A percentile compares a stretch with the other conserved stretches of the same genome.
Evolutionary conservation across 257 asterid species (phyloP).

Genomic region (Gentiana macrophylla): DNA sequence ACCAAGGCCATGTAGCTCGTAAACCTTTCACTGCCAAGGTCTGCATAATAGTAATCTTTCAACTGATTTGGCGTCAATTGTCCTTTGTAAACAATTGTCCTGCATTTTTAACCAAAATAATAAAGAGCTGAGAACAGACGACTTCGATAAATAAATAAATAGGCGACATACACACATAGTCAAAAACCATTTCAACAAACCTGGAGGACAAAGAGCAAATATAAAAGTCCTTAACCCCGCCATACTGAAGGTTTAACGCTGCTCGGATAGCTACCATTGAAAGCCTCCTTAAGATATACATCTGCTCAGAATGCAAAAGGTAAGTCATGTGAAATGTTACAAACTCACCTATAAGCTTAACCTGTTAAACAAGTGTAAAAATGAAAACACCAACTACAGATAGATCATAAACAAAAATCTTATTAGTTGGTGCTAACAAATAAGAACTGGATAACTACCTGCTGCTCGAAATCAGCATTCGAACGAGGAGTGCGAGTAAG

Average conservation of each 20-base stretch:
- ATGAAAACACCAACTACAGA: too few relatives aligned
- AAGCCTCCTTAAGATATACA: constrained; percentile 93
- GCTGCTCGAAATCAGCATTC: constrained; percentile 83
- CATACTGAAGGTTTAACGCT: constrained; percentile 94
- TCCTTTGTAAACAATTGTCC: constrained; percentile 98
- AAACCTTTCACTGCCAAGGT: constrained; percentile 99
- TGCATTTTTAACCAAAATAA: constrained; percentile 19
- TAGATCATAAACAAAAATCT: too few relatives aligned
- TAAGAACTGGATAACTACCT: constrained; percentile 34
- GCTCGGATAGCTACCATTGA: constrained; percentile 99
- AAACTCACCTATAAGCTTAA: too few relatives aligned
- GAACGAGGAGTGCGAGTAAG: constrained; percentile 76
- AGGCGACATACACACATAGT: not conserved
- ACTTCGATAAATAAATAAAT: not conserved
- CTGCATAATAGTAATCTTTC: constrained; percentile 84
- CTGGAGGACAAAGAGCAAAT: constrained; percentile 96
- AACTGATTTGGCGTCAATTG: constrained; percentile 92
- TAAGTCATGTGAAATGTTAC: too few relatives aligned
- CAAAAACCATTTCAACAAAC: constrained; percentile 24
- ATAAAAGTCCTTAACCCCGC: constrained; percentile 76
- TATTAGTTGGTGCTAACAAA: too few relatives aligned
- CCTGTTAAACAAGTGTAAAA: too few relatives aligned
- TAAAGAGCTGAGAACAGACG: not conserved
- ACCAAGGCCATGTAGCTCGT: constrained; percentile 99
- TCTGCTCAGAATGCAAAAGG: constrained; percentile 25